Conservation (phyloP, 73 alveolate species). For the Tetrahymena borealis region DNA sequence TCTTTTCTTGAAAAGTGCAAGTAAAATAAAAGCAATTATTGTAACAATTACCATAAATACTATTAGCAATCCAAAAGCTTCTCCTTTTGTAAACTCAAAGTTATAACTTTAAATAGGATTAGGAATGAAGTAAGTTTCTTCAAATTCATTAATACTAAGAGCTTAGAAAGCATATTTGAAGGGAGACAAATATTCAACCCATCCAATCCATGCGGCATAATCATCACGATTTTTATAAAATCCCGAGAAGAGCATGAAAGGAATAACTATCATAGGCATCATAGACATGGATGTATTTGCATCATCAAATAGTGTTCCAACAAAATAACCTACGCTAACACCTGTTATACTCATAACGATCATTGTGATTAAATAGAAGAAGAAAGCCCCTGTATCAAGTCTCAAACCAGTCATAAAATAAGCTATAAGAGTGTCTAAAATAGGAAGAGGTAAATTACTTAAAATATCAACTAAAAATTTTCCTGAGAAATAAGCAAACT, state of each 20-base stretch:
- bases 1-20: background rate
- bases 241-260: background rate
- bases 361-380: background rate
- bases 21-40: background rate
- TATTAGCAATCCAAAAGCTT: background rate
- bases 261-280: background rate
- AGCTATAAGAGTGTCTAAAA: background rate
- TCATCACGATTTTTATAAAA: background rate
- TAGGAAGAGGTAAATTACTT: background rate
- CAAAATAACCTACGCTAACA: background rate
- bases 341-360: background rate
- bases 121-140: background rate
- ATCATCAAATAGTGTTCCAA: background rate
- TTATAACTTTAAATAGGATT: background rate
- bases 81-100: background rate
- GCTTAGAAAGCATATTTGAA: background rate
- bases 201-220: background rate
- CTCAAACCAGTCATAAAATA: background rate
- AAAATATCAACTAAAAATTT: conserved; percentile 42
- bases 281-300: background rate
- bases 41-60: background rate
- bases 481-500: conserved; percentile 42
- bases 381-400: background rate
- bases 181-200: background rate
- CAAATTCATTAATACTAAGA: background rate